Conservation (phyloP, 2,329 filamentous ascomycete species). For the Clonostachys byssicola region DNA sequence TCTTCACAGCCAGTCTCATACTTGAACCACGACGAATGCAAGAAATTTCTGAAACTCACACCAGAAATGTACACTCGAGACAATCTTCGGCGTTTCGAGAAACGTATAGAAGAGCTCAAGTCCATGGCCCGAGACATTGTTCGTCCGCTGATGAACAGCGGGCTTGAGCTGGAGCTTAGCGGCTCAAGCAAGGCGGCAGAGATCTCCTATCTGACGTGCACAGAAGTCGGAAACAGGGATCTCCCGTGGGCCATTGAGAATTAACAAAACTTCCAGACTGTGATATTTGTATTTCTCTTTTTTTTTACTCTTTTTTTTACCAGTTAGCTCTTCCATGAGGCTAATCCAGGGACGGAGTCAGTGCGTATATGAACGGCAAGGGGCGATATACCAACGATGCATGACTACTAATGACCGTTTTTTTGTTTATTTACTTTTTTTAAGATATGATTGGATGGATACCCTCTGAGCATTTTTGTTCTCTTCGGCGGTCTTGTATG, state of each 20-base stretch:
- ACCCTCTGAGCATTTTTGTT: neutral
- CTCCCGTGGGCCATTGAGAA: slow-evolving; percentile 42
- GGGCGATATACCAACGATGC: too few species aligned
- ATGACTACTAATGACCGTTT: neutral
- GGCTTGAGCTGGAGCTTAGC: slow-evolving; percentile 71
- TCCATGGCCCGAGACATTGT: slow-evolving; percentile 77
- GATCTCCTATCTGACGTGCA: slow-evolving; percentile 48
- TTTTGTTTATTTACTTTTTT: slow-evolving; percentile 3
- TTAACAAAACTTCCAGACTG: slow-evolving; percentile 3
- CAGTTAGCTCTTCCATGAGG: slow-evolving; percentile 7
- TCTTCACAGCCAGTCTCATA: slow-evolving; percentile 56
- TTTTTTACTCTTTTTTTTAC: slow-evolving; percentile 2
- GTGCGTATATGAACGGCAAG: neutral
- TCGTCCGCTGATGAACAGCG: slow-evolving; percentile 79
- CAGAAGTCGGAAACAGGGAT: slow-evolving; percentile 40
- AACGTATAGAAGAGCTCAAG: slow-evolving; percentile 85
- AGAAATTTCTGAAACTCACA: slow-evolving; percentile 80
- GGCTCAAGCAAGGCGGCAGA: slow-evolving; percentile 32
- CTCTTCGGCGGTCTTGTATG: neutral
- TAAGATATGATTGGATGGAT: slow-evolving; percentile 5
- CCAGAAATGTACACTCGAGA: slow-evolving; percentile 82
- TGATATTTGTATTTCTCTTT: neutral
- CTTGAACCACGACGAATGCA: slow-evolving; percentile 81
- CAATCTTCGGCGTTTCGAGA: slow-evolving; percentile 81
- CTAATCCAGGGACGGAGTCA: slow-evolving; percentile 1